phyloP scores from a whole-genome alignment of 306 rosid species.

The Fragaria ananassa region DNA sequence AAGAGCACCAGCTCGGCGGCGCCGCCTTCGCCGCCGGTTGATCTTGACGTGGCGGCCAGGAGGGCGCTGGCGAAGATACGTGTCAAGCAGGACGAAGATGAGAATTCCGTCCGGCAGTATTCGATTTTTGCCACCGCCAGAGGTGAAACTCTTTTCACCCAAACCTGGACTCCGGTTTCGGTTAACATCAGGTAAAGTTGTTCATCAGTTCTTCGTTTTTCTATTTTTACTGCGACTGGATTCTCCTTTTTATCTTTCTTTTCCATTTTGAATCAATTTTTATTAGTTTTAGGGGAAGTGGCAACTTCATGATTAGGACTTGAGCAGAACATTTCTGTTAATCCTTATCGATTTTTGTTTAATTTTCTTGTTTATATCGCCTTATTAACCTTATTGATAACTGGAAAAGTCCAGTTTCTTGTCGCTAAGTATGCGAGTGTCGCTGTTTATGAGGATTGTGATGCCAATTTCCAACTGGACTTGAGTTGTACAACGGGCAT shows the following conservation, averaged over 20 bases:
- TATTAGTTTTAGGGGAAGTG: neutral
- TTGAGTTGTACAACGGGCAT: neutral
- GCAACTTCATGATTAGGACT: neutral
- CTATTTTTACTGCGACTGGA: neutral
- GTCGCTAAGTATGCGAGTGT: neutral
- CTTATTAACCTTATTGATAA: neutral
- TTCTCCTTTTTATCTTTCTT: neutral
- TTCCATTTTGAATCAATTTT: neutral
- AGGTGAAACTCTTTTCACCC: constrained; percentile 75
- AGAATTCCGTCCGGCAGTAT: constrained; percentile 41
- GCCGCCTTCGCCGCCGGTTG: constrained; percentile 24
- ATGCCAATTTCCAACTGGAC: constrained; percentile 1
- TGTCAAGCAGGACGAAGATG: constrained; percentile 49
- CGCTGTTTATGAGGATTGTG: neutral
- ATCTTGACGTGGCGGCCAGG: constrained; percentile 51
- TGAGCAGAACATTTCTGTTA: neutral
- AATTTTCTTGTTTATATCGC: constrained; percentile 9
- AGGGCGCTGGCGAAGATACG: constrained; percentile 65
- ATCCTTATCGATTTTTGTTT: neutral
- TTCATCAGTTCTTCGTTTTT: neutral
- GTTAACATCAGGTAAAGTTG: constrained; percentile 45
- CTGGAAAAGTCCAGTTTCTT: neutral
- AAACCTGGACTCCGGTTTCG: constrained; percentile 67
- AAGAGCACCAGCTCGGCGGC: constrained; percentile 24
- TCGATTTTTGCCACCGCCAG: constrained; percentile 47